A percentile compares a stretch with the other conserved stretches of the same genome.
Conservation (phyloP, 805 yeast species). For the Yarrowia sp. region DNA sequence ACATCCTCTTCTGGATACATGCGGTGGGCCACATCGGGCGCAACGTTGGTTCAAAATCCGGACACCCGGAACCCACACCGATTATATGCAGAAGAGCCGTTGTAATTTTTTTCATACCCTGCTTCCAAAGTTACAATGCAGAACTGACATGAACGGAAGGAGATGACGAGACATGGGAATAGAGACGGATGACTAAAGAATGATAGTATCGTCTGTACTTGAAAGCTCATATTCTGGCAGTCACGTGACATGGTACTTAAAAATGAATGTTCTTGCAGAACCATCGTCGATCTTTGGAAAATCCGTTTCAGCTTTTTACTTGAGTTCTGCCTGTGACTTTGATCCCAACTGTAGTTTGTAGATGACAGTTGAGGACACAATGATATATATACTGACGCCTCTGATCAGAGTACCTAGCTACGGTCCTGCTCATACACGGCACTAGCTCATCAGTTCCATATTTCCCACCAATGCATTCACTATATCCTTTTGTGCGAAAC, state of each 20-base stretch:
- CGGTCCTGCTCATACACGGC: no score
- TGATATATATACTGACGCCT: no score
- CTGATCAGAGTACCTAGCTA: no score
- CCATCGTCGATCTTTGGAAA: no score
- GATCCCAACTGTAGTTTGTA: no score
- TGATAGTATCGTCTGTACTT: no score
- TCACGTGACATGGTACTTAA: neutral
- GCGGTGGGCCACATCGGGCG: neutral
- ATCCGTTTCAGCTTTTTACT: no score
- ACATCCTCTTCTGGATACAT: neutral
- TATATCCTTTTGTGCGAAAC: constrained; percentile 10
- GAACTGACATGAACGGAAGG: neutral
- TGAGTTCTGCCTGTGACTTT: no score
- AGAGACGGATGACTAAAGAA: neutral
- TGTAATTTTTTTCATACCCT: neutral
- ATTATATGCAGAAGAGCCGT: neutral
- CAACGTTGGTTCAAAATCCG: neutral
- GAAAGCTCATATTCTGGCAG: no score
- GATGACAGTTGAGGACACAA: no score
- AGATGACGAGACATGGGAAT: neutral
- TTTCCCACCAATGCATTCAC: constrained; percentile 16
- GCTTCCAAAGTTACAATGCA: neutral
- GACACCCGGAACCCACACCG: neutral
- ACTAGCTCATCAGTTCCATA: neutral
- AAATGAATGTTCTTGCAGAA: no score